These are phyloP conservation scores for Daldinia vernicosa DNA, from an alignment of 495 filamentous ascomycete genomes.

Conservation along the genomic window DNA sequence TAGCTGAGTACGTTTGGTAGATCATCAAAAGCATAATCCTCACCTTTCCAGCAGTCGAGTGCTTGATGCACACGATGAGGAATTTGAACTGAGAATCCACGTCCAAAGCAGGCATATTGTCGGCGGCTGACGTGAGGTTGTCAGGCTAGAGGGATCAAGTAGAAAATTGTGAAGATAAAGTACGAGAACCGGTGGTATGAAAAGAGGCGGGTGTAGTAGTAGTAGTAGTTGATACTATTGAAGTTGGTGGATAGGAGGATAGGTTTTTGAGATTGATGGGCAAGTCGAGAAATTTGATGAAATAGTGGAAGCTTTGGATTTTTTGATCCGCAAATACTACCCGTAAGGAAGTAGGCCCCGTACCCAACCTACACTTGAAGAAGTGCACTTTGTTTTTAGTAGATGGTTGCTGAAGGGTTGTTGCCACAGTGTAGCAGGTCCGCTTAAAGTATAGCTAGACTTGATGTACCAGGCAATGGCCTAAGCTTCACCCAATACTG, in stretches of 20 bases:
- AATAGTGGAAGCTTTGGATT: not conserved
- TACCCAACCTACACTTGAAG: not conserved
- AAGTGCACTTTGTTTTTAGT: not conserved
- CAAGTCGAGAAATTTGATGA: not conserved
- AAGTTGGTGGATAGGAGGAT: not conserved
- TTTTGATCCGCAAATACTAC: not conserved
- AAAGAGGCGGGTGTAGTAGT: not conserved
- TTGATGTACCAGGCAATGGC: not conserved
- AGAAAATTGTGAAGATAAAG: not conserved
- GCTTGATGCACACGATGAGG: conserved; percentile 69
- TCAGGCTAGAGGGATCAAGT: not conserved
- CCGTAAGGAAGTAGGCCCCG: not conserved
- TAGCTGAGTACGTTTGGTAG: no score
- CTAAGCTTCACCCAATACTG: not conserved
- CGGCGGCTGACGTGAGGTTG: not conserved
- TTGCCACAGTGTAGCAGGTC: not conserved
- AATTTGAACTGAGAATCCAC: conserved; percentile 68
- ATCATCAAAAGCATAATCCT: conserved; percentile 17
- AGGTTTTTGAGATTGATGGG: not conserved
- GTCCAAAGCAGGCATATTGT: conserved; percentile 59
- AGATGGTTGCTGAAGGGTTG: not conserved
- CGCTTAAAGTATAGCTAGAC: not conserved
- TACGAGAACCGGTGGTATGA: not conserved
- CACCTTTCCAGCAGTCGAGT: conserved; percentile 66
- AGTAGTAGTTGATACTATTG: not conserved